Percentiles rank a stretch among this genome's conserved stretches.
These are phyloP conservation scores for Suillus subalutaceus DNA, from an alignment of 768 basidiomycete genomes.

Conservation along the genomic window DNA sequence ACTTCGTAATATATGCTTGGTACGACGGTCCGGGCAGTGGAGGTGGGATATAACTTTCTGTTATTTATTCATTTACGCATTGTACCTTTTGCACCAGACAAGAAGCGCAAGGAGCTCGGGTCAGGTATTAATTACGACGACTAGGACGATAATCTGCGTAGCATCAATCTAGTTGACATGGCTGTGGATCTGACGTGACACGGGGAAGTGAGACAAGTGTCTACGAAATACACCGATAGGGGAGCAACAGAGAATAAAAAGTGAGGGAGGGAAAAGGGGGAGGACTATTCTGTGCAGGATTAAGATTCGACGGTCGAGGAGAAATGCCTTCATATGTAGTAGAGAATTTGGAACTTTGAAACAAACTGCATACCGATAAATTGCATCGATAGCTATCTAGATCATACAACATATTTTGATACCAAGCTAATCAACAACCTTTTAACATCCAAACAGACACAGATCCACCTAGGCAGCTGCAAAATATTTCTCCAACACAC, in stretches of 20 bases:
- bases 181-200: neutral
- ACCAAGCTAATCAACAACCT: neutral
- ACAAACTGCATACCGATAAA: neutral
- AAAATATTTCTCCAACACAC: slow-evolving; percentile 52
- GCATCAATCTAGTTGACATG: neutral
- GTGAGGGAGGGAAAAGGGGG: neutral
- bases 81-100: neutral
- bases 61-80: neutral
- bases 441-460: neutral
- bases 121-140: neutral
- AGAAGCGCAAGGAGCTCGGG: neutral
- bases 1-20: neutral
- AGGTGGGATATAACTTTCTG: neutral
- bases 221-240: neutral
- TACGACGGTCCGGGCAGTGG: neutral
- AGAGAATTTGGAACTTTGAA: neutral
- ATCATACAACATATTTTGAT: neutral
- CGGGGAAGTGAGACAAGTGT: neutral
- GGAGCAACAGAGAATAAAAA: neutral
- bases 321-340: neutral
- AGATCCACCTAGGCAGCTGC: slow-evolving; percentile 14
- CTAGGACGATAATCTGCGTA: neutral
- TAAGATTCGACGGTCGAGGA: too few relatives aligned
- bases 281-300: neutral
- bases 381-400: neutral